Percentiles rank a stretch among this genome's conserved stretches.
Conservation (phyloP, 176 grass and related monocot species). For the Alloteropsis semialata region DNA sequence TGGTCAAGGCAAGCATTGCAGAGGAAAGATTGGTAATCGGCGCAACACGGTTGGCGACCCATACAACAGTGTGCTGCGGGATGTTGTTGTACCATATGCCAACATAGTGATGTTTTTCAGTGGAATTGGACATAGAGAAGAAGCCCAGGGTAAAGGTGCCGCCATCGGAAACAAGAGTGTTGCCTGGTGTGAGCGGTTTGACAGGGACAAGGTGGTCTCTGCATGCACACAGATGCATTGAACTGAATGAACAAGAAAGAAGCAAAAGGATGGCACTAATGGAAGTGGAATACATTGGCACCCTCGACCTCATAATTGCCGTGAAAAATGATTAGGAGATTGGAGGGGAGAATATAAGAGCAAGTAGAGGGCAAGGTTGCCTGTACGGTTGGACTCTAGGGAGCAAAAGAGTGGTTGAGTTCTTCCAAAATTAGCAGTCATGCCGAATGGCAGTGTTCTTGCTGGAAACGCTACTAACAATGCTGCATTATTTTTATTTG, state of each 20-base stretch:
- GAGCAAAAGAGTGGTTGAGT: slow-evolving; percentile 25
- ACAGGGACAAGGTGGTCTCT: slow-evolving; percentile 20
- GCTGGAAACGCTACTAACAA: slow-evolving; percentile 12
- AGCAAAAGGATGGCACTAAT: neutral
- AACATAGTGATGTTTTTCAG: slow-evolving; percentile 28
- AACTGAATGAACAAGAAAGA: slow-evolving; percentile 29
- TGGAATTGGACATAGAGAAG: slow-evolving; percentile 44
- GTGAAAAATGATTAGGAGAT: neutral
- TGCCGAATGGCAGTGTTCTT: neutral
- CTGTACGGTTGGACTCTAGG: neutral
- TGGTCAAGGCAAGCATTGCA: slow-evolving; percentile 15
- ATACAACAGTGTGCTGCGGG: slow-evolving; percentile 22
- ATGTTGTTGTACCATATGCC: slow-evolving; percentile 54
- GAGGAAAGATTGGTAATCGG: slow-evolving; percentile 29
- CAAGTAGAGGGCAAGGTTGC: neutral
- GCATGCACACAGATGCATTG: slow-evolving; percentile 18
- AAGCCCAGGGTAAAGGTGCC: slow-evolving; percentile 50
- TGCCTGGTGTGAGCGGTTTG: slow-evolving; percentile 1
- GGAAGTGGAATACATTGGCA: neutral
- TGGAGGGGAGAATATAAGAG: slow-evolving; percentile 15
- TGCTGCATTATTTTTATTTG: neutral
- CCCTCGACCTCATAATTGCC: neutral
- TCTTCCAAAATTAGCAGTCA: slow-evolving; percentile 13
- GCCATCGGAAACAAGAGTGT: slow-evolving; percentile 38
- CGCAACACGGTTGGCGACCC: slow-evolving; percentile 48